These are phyloP conservation scores for Rhizoclosmatium sp. DNA, from an alignment of 192 early-diverging fungal species.

Conservation along the genomic window DNA sequence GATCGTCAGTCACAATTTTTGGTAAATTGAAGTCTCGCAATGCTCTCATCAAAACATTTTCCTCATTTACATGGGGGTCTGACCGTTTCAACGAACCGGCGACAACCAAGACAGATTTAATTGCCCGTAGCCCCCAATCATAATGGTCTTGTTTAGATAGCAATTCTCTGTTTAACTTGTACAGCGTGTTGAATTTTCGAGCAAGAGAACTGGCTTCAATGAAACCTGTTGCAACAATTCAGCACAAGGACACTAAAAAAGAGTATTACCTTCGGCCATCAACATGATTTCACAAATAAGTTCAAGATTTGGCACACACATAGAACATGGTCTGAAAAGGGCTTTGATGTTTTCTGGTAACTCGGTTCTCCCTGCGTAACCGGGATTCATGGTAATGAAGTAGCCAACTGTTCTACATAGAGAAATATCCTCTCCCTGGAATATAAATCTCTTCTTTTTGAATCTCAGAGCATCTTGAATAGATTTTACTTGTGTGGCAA, in stretches of 20 bases:
- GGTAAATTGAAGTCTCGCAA: slow-evolving; percentile 75
- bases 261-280: slow-evolving; percentile 65
- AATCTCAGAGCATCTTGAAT: slow-evolving; percentile 70
- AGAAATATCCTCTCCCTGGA: slow-evolving; percentile 73
- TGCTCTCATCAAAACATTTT: slow-evolving; percentile 72
- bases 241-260: neutral
- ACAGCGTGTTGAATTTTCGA: slow-evolving; percentile 70
- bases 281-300: slow-evolving; percentile 77
- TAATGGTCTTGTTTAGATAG: slow-evolving; percentile 76
- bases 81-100: slow-evolving; percentile 68
- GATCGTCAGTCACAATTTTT: slow-evolving; percentile 71
- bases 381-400: slow-evolving; percentile 74
- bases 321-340: slow-evolving; percentile 71
- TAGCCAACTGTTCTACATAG: slow-evolving; percentile 63
- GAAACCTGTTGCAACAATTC: slow-evolving; percentile 45
- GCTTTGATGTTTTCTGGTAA: slow-evolving; percentile 76
- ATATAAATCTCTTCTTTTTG: slow-evolving; percentile 72
- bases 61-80: slow-evolving; percentile 68
- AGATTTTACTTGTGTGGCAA: slow-evolving; percentile 72
- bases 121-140: slow-evolving; percentile 74
- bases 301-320: slow-evolving; percentile 71
- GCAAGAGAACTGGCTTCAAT: slow-evolving; percentile 69
- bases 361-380: slow-evolving; percentile 72
- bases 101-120: slow-evolving; percentile 73
- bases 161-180: slow-evolving; percentile 69